A percentile compares a stretch with the other conserved stretches of the same genome.
These are phyloP conservation scores for Coemansia sp. DNA, from an alignment of 192 early-diverging fungal species.

Conservation along the genomic window DNA sequence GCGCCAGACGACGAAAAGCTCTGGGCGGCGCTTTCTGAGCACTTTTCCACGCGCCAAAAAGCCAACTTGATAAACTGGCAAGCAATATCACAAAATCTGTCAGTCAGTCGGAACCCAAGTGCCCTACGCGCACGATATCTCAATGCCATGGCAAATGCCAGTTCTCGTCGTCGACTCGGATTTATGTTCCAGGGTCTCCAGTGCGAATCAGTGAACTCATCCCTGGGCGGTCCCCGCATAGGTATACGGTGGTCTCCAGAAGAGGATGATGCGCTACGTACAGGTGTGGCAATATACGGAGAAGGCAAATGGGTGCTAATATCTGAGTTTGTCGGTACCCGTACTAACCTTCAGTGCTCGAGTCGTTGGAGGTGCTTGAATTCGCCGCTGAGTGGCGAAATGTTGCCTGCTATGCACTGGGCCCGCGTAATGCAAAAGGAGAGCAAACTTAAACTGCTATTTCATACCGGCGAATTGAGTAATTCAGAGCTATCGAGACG, in stretches of 20 bases:
- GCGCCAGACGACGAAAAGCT: background rate
- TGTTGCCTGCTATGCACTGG: conserved; percentile 25
- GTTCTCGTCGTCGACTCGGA: background rate
- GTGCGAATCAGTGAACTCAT: background rate
- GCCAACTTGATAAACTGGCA: background rate
- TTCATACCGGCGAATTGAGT: background rate
- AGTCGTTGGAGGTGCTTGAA: conserved; percentile 23
- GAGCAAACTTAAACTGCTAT: background rate
- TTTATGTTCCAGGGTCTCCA: background rate
- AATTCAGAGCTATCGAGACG: background rate
- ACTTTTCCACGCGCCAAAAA: background rate
- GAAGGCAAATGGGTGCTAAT: conserved; percentile 22
- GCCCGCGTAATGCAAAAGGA: conserved; percentile 2
- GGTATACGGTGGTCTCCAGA: conserved; percentile 21
- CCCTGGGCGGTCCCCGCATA: conserved; percentile 1
- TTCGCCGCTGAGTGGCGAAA: conserved; percentile 16
- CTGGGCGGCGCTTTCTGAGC: conserved; percentile 8
- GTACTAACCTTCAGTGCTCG: conserved; percentile 21
- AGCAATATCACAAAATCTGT: background rate
- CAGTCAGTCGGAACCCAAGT: background rate
- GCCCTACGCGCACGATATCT: background rate
- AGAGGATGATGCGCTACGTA: conserved; percentile 42
- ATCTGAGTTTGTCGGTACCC: conserved; percentile 35
- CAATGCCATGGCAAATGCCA: background rate
- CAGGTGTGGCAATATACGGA: conserved; percentile 35